Conservation (phyloP, 495 filamentous ascomycete species). For the Talaromyces proteolyticus region DNA sequence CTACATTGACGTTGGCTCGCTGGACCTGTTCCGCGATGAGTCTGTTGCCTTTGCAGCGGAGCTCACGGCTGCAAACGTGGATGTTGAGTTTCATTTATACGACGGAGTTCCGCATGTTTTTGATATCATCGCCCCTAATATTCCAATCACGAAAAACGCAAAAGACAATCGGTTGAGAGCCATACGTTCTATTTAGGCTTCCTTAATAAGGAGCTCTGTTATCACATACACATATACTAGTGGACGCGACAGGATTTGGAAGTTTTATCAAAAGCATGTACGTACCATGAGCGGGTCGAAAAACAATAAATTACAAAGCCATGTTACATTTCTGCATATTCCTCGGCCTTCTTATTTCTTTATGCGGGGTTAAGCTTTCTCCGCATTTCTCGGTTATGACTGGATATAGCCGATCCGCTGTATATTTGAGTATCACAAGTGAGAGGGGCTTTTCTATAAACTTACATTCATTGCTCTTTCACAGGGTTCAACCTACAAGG, state of each 20-base stretch:
- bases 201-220: background rate
- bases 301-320: too few species aligned
- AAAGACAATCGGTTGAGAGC: background rate
- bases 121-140: conserved; percentile 16
- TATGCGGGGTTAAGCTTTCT: background rate
- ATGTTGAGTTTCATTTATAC: conserved; percentile 19
- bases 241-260: too few species aligned
- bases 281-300: too few species aligned
- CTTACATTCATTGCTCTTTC: too few species aligned
- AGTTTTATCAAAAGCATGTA: too few species aligned
- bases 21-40: conserved; percentile 20
- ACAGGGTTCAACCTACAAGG: too few species aligned
- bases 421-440: too few species aligned
- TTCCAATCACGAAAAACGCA: background rate
- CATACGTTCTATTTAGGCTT: background rate
- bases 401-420: too few species aligned
- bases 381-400: background rate
- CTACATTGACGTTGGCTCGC: conserved; percentile 20
- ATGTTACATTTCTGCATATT: too few species aligned
- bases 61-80: conserved; percentile 15
- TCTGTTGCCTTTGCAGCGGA: conserved; percentile 11
- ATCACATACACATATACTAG: too few species aligned
- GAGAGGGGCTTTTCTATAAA: too few species aligned
- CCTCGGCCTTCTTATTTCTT: background rate
- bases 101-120: conserved; percentile 17